phyloP scores from a whole-genome alignment of 345 rosid genomes.

The Hirschfeldia incana region DNA sequence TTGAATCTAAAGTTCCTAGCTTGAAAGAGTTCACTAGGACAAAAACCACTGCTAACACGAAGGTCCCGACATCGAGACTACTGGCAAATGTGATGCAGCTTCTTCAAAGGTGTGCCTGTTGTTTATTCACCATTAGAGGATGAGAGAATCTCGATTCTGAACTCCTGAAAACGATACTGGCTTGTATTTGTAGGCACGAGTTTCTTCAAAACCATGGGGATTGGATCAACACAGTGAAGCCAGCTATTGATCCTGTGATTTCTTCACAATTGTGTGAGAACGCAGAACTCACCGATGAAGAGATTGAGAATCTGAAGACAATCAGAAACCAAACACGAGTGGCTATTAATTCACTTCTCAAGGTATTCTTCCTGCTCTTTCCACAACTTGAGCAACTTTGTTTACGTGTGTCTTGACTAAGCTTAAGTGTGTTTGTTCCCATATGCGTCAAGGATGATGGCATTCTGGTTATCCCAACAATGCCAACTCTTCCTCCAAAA shows the following conservation, averaged over 20 bases:
- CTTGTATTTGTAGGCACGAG: constrained; percentile 65
- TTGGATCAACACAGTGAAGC: constrained; percentile 76
- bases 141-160: constrained; percentile 9
- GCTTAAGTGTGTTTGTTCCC: not conserved
- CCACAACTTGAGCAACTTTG: constrained; percentile 2
- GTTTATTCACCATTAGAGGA: constrained; percentile 22
- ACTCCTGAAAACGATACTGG: constrained; percentile 15
- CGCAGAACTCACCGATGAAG: constrained; percentile 46
- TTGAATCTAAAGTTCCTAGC: constrained; percentile 74
- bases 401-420: constrained; percentile 19
- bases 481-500: constrained; percentile 78
- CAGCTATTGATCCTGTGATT: constrained; percentile 59
- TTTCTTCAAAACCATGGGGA: constrained; percentile 63
- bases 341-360: constrained; percentile 71
- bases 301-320: constrained; percentile 64
- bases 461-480: constrained; percentile 80
- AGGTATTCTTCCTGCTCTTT: constrained; percentile 53
- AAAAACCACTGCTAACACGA: constrained; percentile 51
- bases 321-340: constrained; percentile 73
- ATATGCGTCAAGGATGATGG: constrained; percentile 74
- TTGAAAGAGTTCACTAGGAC: constrained; percentile 62
- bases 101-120: constrained; percentile 65
- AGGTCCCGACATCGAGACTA: constrained; percentile 52
- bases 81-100: constrained; percentile 64
- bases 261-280: constrained; percentile 50